phyloP scores from a whole-genome alignment of 2,329 filamentous ascomycete genomes.

The Hypoxylon sp. region DNA sequence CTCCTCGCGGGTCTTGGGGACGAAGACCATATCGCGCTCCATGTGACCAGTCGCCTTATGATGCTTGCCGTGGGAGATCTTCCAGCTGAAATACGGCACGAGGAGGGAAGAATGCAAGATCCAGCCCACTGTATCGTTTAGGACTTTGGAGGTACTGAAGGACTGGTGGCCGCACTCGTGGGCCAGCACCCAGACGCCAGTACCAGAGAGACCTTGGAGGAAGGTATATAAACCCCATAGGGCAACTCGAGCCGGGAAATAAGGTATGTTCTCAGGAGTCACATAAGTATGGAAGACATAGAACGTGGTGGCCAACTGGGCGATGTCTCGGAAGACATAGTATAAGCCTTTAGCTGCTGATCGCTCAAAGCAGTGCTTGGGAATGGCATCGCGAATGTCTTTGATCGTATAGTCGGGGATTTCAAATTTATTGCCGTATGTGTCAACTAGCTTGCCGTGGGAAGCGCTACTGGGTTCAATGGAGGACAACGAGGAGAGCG shows the following conservation, averaged over 20 bases:
- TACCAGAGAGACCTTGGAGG: slow-evolving; percentile 92
- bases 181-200: slow-evolving; percentile 94
- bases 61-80: slow-evolving; percentile 99
- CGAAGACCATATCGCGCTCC: slow-evolving; percentile 98
- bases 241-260: slow-evolving; percentile 73
- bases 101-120: slow-evolving; percentile 88
- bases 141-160: slow-evolving; percentile 90
- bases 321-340: slow-evolving; percentile 89
- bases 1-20: slow-evolving; percentile 90
- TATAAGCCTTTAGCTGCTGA: slow-evolving; percentile 80
- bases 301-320: slow-evolving; percentile 82
- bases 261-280: slow-evolving; percentile 86
- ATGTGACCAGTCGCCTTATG: slow-evolving; percentile 99
- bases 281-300: slow-evolving; percentile 90
- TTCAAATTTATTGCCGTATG: slow-evolving; percentile 94
- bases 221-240: slow-evolving; percentile 79
- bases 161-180: slow-evolving; percentile 98
- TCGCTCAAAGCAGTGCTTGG: slow-evolving; percentile 95
- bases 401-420: slow-evolving; percentile 98
- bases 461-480: slow-evolving; percentile 62
- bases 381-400: slow-evolving; percentile 96
- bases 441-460: slow-evolving; percentile 82
- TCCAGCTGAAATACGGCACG: slow-evolving; percentile 99
- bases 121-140: slow-evolving; percentile 96
- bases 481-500: slow-evolving; percentile 89